A percentile compares a stretch with the other conserved stretches of the same genome.
Evolutionary conservation across 2,329 filamentous ascomycete genomes (phyloP).

Genomic region (Blumeria graminis): DNA sequence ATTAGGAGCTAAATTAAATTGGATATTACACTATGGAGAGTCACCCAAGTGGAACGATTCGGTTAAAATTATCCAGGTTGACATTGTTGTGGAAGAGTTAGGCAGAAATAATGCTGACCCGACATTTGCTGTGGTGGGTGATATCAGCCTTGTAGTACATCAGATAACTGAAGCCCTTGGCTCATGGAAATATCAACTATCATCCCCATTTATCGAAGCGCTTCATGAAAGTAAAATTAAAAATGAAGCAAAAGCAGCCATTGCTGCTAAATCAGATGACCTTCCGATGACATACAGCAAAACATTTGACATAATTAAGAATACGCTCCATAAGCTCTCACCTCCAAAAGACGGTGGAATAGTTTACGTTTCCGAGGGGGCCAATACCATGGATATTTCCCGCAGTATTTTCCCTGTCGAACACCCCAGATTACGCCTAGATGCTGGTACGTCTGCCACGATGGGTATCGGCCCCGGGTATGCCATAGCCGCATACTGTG

Average conservation of each 20-base stretch:
- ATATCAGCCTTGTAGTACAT: slow-evolving; percentile 23
- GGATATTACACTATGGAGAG: slow-evolving; percentile 32
- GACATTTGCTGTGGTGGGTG: slow-evolving; percentile 24
- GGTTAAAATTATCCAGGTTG: slow-evolving; percentile 29
- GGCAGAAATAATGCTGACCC: slow-evolving; percentile 25
- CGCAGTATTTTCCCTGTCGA: slow-evolving; percentile 28
- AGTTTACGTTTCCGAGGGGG: slow-evolving; percentile 32
- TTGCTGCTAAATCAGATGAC: slow-evolving; percentile 19
- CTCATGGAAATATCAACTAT: slow-evolving; percentile 21
- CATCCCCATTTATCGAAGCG: slow-evolving; percentile 15
- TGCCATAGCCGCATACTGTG: slow-evolving; percentile 28
- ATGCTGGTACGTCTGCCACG: slow-evolving; percentile 32
- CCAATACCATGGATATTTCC: slow-evolving; percentile 37
- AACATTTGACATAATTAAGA: slow-evolving; percentile 27
- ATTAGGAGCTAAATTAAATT: slow-evolving; percentile 29
- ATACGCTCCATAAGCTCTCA: slow-evolving; percentile 21
- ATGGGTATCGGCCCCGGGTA: slow-evolving; percentile 35
- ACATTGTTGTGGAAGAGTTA: slow-evolving; percentile 27
- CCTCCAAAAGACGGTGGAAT: slow-evolving; percentile 22
- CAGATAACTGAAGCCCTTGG: slow-evolving; percentile 21
- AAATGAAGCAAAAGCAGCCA: slow-evolving; percentile 22
- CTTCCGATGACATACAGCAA: slow-evolving; percentile 24
- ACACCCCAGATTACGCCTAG: slow-evolving; percentile 28
- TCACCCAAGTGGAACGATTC: slow-evolving; percentile 26
- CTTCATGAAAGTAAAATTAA: slow-evolving; percentile 18